Conservation (phyloP, 1,139 yeast species). For the Protomyces inouyei region DNA sequence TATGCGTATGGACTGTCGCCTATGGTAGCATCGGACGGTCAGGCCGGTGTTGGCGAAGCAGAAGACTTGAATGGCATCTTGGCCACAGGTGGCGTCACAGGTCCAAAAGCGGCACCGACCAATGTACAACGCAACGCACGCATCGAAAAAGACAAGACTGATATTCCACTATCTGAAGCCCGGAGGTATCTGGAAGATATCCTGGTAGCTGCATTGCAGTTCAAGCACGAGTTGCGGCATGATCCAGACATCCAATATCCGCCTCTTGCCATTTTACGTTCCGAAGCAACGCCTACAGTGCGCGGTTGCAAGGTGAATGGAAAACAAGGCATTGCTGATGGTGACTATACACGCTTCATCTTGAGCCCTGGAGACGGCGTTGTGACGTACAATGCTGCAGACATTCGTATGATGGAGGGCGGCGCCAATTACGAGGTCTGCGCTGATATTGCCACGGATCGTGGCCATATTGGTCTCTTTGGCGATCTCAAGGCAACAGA, state of each 20-base stretch:
- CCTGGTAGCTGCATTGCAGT: slow-evolving; percentile 55
- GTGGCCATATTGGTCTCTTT: slow-evolving; percentile 77
- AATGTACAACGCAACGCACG: background rate
- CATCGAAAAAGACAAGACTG: background rate
- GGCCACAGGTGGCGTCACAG: slow-evolving; percentile 10
- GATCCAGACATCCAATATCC: slow-evolving; percentile 56
- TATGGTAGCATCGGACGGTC: slow-evolving; percentile 45
- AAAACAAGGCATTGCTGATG: slow-evolving; percentile 58
- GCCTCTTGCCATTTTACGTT: slow-evolving; percentile 75
- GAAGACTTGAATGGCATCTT: slow-evolving; percentile 3
- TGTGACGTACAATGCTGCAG: slow-evolving; percentile 71
- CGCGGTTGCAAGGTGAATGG: slow-evolving; percentile 66
- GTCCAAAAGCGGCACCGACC: background rate
- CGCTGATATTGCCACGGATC: slow-evolving; percentile 52
- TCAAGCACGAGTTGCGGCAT: slow-evolving; percentile 54
- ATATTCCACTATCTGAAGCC: background rate
- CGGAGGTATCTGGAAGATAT: slow-evolving; percentile 57
- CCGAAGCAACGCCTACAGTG: slow-evolving; percentile 76
- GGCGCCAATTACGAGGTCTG: slow-evolving; percentile 45
- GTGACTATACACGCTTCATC: slow-evolving; percentile 67
- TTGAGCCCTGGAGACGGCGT: slow-evolving; percentile 96
- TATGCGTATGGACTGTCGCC: slow-evolving; percentile 70
- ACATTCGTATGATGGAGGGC: slow-evolving; percentile 50
- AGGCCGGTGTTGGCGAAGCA: slow-evolving; percentile 7
- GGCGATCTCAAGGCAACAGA: slow-evolving; percentile 56